phyloP scores from a whole-genome alignment of 495 filamentous ascomycete species.

The Entonaema liquescens region DNA sequence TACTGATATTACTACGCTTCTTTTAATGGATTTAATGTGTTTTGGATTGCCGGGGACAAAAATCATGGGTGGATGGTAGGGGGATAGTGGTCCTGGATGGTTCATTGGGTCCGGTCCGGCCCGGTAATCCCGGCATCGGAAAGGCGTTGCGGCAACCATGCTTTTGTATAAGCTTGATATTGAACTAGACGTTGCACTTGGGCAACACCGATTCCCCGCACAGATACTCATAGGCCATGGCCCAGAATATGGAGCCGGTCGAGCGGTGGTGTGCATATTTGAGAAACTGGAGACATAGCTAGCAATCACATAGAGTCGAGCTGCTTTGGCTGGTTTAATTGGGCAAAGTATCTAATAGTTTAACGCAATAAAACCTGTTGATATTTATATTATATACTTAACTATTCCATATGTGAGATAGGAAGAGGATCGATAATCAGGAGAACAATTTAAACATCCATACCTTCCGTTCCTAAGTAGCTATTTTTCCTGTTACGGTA shows the following conservation, averaged over 20 bases:
- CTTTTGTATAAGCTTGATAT: slow-evolving; percentile 4
- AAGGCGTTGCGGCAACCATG: slow-evolving; percentile 37
- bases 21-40: slow-evolving; percentile 21
- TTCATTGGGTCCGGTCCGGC: slow-evolving; percentile 9
- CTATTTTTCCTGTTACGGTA: too few species aligned
- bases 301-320: slow-evolving; percentile 22
- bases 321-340: slow-evolving; percentile 34
- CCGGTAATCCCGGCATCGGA: slow-evolving; percentile 30
- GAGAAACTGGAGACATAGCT: slow-evolving; percentile 19
- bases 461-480: too few species aligned
- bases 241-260: not conserved
- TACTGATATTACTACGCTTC: slow-evolving; percentile 6
- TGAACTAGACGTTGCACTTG: slow-evolving; percentile 22
- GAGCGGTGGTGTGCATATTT: slow-evolving; percentile 12
- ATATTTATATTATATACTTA: not conserved
- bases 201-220: slow-evolving; percentile 5
- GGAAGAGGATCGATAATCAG: too few species aligned
- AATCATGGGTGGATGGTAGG: not conserved
- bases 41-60: slow-evolving; percentile 1
- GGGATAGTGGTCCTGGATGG: slow-evolving; percentile 9
- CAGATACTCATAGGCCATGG: not conserved
- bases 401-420: not conserved
- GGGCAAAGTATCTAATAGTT: slow-evolving; percentile 24
- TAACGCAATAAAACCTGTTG: slow-evolving; percentile 24
- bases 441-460: too few species aligned